Evolutionary conservation across 805 yeast species (phyloP), one percentile per base, ranked within the genome.

Genomic region (Wickerhamiella galacta): DNA sequence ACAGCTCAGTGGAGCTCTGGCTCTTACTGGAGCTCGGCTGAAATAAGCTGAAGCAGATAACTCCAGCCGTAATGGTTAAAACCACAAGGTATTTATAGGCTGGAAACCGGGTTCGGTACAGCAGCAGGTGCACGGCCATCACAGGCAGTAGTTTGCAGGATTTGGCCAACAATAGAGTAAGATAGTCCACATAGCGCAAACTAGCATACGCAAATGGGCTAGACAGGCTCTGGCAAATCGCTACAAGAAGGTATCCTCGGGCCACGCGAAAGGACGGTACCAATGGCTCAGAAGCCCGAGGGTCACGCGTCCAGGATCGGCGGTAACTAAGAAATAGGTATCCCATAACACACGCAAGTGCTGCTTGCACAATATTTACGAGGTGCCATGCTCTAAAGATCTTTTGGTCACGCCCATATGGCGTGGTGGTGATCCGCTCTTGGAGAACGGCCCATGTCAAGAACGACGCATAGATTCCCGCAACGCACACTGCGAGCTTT

Each of bases 71-170:
- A 16, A 90, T 87, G n/a, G 67, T 47, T 0, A 59, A 41, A 0
- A 93, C 95, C 14, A 87, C 92, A 11, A 68, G 38, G 49, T 79
- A 79, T 54, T 90, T 90, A 56, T 75, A 72, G 2, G 54, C 34
- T 0, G 95, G 83, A 52, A 81, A 87, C 33, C 55, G 57, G 3
- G 78, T 70, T 27, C 76, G 63, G 56, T 83, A 87, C 9, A 80
- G 45, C 11, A 72, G 43, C 36, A 75, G 57, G 47, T 83, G 95
- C 3, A 90, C 78, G 21, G 79, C 50, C 76, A 90, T 73, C n/a
- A 87, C 93, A 0, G 99, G 99, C 16, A 90, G 70, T 53, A 90
- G 64, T 48, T 90, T 90, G 52, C 96, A 87, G 34, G 93, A 76
- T 51, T 90, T 90, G 14, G 95, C 93, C 39, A 90, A 64, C 40